These are phyloP conservation scores for Septoria petroselini DNA, from an alignment of 2,329 filamentous ascomycete species.

Conservation along the genomic window DNA sequence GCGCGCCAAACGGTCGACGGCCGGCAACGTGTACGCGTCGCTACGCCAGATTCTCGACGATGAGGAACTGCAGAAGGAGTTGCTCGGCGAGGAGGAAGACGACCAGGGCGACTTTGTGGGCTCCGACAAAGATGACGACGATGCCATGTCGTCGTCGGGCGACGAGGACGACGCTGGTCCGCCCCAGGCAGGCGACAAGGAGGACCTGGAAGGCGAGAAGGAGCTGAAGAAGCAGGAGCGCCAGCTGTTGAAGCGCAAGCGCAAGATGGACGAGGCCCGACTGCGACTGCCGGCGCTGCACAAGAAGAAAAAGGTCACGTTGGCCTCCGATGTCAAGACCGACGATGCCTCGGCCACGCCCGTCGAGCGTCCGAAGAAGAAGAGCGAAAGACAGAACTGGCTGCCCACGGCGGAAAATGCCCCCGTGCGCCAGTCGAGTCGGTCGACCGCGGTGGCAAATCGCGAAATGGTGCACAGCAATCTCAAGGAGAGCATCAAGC, in stretches of 20 bases:
- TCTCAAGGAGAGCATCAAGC: slow-evolving; percentile 67
- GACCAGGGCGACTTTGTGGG: slow-evolving; percentile 44
- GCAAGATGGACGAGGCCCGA: slow-evolving; percentile 73
- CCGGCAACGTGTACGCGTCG: slow-evolving; percentile 77
- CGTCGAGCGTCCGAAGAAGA: slow-evolving; percentile 54
- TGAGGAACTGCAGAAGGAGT: slow-evolving; percentile 43
- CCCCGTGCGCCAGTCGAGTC: slow-evolving; percentile 59
- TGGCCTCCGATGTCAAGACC: slow-evolving; percentile 40
- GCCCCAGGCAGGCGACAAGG: slow-evolving; percentile 45
- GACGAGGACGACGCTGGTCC: slow-evolving; percentile 68
- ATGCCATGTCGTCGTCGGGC: slow-evolving; percentile 81
- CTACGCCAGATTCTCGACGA: slow-evolving; percentile 62
- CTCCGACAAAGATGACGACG: slow-evolving; percentile 52
- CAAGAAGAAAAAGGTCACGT: slow-evolving; percentile 66
- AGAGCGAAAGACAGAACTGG: slow-evolving; percentile 69
- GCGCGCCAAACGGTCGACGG: slow-evolving; percentile 72
- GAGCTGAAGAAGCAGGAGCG: slow-evolving; percentile 76
- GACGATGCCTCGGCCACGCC: slow-evolving; percentile 27
- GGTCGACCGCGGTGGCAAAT: slow-evolving; percentile 61
- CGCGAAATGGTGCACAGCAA: slow-evolving; percentile 61
- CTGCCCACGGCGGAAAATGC: slow-evolving; percentile 62
- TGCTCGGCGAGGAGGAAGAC: slow-evolving; percentile 52
- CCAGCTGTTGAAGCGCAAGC: slow-evolving; percentile 70
- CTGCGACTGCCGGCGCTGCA: slow-evolving; percentile 55
- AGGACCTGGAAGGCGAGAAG: slow-evolving; percentile 82